Evolutionary conservation across 352 stramenopile genomes (phyloP), one percentile per base, ranked within the genome.

Genomic region (Globisporangium takayamanum): DNA sequence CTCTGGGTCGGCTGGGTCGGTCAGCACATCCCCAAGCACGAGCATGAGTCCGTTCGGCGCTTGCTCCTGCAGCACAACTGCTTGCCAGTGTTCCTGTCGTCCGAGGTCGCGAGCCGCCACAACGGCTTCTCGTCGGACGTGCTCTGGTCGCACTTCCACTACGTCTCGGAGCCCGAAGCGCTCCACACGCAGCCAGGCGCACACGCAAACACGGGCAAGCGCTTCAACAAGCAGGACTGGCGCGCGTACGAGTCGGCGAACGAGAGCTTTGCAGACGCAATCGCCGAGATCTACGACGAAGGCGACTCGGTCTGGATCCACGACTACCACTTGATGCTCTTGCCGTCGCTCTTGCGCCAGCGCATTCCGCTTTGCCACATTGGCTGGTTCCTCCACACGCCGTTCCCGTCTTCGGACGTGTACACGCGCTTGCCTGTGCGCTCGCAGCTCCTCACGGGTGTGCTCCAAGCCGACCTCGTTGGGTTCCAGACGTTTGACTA

Each of bases 401-500:
- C 88, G 8, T 96, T 96, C 50, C 88, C 88, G 16, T 83, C 84
- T 6, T 93, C 75, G 7, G 87, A 94, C 26, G 87, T 96, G 20
- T 96, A 95, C 56, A 82, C 74, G 25, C 86, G 88, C 12, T 62
- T 96, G 11, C 88, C 88, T 0, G 84, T 94, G 59, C 84, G 84
- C 0, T 74, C 80, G 15, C 73, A 92, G 67, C 59, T 94, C 48
- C 60, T 96, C 4, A 76, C 76, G 0, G 87, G 87, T 5, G 84
- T 95, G 30, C 61, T 96, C 15, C 80, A 89, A 41, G 84, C 87
- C 2, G 87, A 96, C 63, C 72, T 96, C 11, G 65, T 94, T 1
- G 84, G 77, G 0, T 95, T 96, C 65, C 87, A 95, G 69, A 92
- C 87, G n/a, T 96, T 95, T 46, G 87, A 95, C 68, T 94, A 94